Evolutionary conservation across 495 filamentous ascomycete genomes (phyloP).

Genomic region (Aspergillus ostianus): DNA sequence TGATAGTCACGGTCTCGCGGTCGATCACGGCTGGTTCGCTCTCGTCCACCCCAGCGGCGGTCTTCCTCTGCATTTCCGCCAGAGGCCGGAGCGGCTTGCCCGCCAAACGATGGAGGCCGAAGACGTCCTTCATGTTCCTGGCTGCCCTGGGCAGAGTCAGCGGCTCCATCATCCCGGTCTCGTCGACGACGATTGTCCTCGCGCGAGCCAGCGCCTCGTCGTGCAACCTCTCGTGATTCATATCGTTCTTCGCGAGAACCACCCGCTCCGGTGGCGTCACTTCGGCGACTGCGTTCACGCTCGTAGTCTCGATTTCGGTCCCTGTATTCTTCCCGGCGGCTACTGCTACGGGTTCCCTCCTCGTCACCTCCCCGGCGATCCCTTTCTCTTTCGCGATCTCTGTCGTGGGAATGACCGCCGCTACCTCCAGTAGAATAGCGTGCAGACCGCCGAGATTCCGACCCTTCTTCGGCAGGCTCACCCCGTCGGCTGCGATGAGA

Average conservation of each 20-base stretch:
- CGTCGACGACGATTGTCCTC: slow-evolving; percentile 40
- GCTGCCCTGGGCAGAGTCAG: slow-evolving; percentile 12
- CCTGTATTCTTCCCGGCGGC: slow-evolving; percentile 38
- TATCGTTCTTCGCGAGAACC: slow-evolving; percentile 36
- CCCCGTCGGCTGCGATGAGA: slow-evolving; percentile 18
- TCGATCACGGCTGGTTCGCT: slow-evolving; percentile 40
- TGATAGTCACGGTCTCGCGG: slow-evolving; percentile 39
- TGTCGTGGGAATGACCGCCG: slow-evolving; percentile 16
- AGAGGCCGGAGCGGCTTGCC: slow-evolving; percentile 33
- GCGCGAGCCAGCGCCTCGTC: slow-evolving; percentile 35
- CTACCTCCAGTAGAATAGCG: slow-evolving; percentile 21
- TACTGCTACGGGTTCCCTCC: slow-evolving; percentile 27
- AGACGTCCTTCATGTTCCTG: slow-evolving; percentile 42
- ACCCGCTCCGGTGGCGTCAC: slow-evolving; percentile 29
- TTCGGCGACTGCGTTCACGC: slow-evolving; percentile 42
- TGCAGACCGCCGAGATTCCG: slow-evolving; percentile 28
- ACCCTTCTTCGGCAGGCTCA: slow-evolving; percentile 34
- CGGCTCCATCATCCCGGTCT: slow-evolving; percentile 37
- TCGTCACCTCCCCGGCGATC: slow-evolving; percentile 33
- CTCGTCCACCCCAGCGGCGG: slow-evolving; percentile 41
- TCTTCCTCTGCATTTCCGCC: slow-evolving; percentile 28
- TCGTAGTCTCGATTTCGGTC: slow-evolving; percentile 33
- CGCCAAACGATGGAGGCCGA: slow-evolving; percentile 39
- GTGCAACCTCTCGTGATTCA: slow-evolving; percentile 35
- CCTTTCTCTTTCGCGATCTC: slow-evolving; percentile 27